Base-by-base conservation (phyloP, 2,329 filamentous ascomycete genomes). In the Chaetomium sp. region DNA sequence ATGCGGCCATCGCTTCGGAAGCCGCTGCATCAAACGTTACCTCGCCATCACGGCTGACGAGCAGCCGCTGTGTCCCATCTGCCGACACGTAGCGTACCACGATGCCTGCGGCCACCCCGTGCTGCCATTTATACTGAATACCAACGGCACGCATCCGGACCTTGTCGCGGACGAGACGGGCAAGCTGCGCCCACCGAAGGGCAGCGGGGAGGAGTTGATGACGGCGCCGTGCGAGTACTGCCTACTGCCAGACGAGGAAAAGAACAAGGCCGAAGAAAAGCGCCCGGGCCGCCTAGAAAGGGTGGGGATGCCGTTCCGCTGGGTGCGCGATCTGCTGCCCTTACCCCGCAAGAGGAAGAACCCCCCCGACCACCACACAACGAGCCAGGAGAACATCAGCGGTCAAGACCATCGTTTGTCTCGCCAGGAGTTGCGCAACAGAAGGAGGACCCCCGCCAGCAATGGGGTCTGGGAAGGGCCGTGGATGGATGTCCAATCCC, bases 1-100 rank as follows among this genome's bases (percentile, higher is more conserved):
- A 13, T 82, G 80, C 70, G 77, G 77, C 4, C 80, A 82, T 70
- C 72, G 73, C 31, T 82, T 81, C 69, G 80, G 80, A 50, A 75
- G 74, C 50, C 67, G 74, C 62, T 82, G 80, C 73, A 77, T 80
- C 71, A 79, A 79, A 65, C 74, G 73, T 56, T 81, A 80, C 75
- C 75, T 82, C 13, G 70, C 71, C 55, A 50, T 78, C 60, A 73
- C 74, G 51, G 75, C 75, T 65, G 73, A 76, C 47, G 73, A 74
- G 4, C 70, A 73, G 50, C 76, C 78, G 2, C 71, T 70, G 53
- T 81, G 79, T 62, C 79, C 79, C 57, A 73, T 80, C 65, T 81
- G 79, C 70, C 77, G 79, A 29, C 63, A 68, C 16, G 57, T 65
- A 19, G 73, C 74, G 65, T 64, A 71, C 16, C 74, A 76, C 67